Base-by-base conservation (phyloP, 176 grass and related monocot species). In the Phragmites australis region DNA sequence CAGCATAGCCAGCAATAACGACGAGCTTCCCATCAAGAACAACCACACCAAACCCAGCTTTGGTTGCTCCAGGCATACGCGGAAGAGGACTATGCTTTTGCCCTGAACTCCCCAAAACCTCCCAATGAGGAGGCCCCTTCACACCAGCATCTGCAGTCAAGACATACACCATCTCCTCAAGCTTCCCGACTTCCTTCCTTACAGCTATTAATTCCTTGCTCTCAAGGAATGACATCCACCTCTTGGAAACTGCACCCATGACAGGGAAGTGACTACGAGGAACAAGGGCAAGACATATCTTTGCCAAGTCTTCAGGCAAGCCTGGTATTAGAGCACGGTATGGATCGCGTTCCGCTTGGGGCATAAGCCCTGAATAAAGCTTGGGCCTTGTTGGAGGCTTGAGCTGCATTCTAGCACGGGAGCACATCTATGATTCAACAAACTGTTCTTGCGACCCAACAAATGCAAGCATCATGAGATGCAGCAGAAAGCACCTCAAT, bases 281-380 rank as follows among this genome's bases (percentile, higher is more conserved):
- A 68, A 94, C 81, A 68, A 89, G 85, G 47, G 92, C 90, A 77
- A 98, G 86, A 47, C 90, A 94, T 78, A 83, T 73, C 87, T 94
- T 98, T 58, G 92, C 89, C 22, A 98, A 74, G 29, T 98, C 95
- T 76, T 98, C 95, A 17, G 92, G 95, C 79, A 98, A 94, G 55
- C 88, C 90, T 74, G 95, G 95, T 68, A 98, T 93, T 68, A 98
- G 61, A 76, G 82, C 77, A 72, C 79, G 56, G 45, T 87, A 74
- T 21, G 74, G 22, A 43, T 87, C 52, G 0, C 54, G 74, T 61
- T 85, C 90, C 11, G 34, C 75, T 76, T 62, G 51, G 19, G 68
- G 14, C 63, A 61, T 32, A 72, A 70, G 72, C 29, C 56, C 64
- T 18, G 52, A 82, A 45, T 77, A 87, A 81, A 88, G 75, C 78